These are phyloP conservation scores for Nymphaea thermarum DNA, from an alignment of 164 flowering plant genomes.

Conservation along the genomic window DNA sequence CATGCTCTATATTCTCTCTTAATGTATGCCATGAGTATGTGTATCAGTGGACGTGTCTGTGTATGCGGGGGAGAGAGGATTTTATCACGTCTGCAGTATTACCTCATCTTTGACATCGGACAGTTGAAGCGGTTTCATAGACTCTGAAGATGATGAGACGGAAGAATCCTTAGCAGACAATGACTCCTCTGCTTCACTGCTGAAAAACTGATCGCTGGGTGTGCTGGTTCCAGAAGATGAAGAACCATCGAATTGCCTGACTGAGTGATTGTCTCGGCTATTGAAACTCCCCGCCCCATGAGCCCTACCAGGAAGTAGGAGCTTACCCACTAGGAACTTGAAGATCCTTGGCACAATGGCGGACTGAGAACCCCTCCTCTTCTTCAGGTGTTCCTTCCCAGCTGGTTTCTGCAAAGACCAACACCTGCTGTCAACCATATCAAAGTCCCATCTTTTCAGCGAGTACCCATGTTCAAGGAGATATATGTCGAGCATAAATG, in stretches of 20 bases:
- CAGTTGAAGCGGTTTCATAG: slow-evolving; percentile 4
- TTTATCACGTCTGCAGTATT: not conserved
- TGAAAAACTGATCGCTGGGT: slow-evolving; percentile 18
- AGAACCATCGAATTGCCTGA: slow-evolving; percentile 16
- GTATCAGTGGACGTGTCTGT: too few species aligned
- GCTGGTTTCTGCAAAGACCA: slow-evolving; percentile 8
- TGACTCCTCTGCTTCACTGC: slow-evolving; percentile 18
- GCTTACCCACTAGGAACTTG: slow-evolving; percentile 19
- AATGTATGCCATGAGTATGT: too few species aligned
- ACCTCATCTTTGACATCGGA: slow-evolving; percentile 18
- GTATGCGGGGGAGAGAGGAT: too few species aligned
- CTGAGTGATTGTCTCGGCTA: not conserved
- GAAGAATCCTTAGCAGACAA: slow-evolving; percentile 4
- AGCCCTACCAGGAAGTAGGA: slow-evolving; percentile 8
- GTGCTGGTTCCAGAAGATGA: slow-evolving; percentile 27
- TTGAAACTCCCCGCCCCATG: not conserved
- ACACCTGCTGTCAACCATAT: slow-evolving; percentile 6
- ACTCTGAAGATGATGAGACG: slow-evolving; percentile 2
- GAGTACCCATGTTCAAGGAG: slow-evolving; percentile 40
- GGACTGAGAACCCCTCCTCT: slow-evolving; percentile 9
- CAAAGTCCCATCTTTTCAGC: slow-evolving; percentile 9
- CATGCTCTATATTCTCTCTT: too few species aligned
- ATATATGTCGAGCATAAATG: slow-evolving; percentile 41
- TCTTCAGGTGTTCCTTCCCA: slow-evolving; percentile 1
- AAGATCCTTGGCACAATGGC: slow-evolving; percentile 20